These are phyloP conservation scores for Colletotrichum acutatum DNA, from an alignment of 2,329 filamentous ascomycete species.

Conservation along the genomic window DNA sequence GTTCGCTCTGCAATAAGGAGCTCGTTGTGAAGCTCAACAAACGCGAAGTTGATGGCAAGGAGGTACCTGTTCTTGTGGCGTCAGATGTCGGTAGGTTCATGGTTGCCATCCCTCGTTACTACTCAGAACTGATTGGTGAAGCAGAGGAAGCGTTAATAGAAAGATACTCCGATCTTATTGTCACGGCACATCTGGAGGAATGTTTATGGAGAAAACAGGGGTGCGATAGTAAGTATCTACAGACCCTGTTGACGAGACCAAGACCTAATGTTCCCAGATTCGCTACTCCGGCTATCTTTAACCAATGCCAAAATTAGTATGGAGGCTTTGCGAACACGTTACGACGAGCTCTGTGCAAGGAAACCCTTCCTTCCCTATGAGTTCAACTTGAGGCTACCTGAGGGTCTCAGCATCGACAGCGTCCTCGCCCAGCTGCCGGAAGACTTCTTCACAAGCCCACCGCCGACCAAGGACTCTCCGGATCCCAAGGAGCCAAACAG, in stretches of 20 bases:
- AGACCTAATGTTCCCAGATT: constrained; percentile 54
- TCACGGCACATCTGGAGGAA: constrained; percentile 79
- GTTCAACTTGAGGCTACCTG: constrained; percentile 69
- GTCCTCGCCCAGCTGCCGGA: constrained; percentile 61
- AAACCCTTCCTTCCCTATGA: constrained; percentile 69
- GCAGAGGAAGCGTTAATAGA: constrained; percentile 75
- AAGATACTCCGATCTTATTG: constrained; percentile 79
- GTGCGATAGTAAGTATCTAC: constrained; percentile 75
- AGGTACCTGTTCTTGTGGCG: constrained; percentile 63
- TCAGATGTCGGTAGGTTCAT: constrained; percentile 65
- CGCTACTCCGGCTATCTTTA: constrained; percentile 70
- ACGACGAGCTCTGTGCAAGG: constrained; percentile 69
- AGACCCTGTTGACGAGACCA: neutral
- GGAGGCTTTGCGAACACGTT: constrained; percentile 68
- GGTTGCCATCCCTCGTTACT: neutral
- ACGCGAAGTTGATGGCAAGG: constrained; percentile 66
- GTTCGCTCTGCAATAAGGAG: constrained; percentile 85
- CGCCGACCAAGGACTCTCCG: constrained; percentile 40
- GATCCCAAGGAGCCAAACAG: constrained; percentile 57
- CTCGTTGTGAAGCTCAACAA: constrained; percentile 82
- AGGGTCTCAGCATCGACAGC: constrained; percentile 61
- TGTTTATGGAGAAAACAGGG: constrained; percentile 89
- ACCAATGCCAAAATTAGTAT: constrained; percentile 70
- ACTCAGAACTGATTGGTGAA: constrained; percentile 27
- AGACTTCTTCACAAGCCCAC: constrained; percentile 64